phyloP scores from a whole-genome alignment of 139 green algal genomes.

The Coccomyxa sp. region DNA sequence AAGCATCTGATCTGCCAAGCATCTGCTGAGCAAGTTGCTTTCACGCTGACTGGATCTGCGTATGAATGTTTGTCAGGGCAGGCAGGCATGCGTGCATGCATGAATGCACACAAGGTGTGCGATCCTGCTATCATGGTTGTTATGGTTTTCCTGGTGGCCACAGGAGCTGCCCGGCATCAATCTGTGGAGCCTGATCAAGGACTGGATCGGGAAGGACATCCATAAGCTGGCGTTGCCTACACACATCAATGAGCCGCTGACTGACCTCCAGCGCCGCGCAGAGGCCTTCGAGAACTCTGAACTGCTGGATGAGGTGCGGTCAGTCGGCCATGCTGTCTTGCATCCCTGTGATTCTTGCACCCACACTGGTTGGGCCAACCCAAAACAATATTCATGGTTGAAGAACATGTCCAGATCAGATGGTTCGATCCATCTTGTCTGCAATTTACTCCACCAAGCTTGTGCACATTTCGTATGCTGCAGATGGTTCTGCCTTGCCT shows the following conservation, averaged over 20 bases:
- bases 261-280: not conserved
- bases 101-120: not conserved
- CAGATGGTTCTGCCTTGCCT: no score
- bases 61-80: not conserved
- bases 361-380: no score
- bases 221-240: not conserved
- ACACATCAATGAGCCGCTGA: conserved; percentile 4
- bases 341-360: not conserved
- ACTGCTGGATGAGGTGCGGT: not conserved
- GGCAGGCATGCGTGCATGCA: not conserved
- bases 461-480: no score
- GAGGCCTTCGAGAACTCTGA: conserved; percentile 1
- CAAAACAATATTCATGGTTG: no score
- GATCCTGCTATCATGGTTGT: not conserved
- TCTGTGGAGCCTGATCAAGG: not conserved
- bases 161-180: conserved; percentile 3
- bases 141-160: not conserved
- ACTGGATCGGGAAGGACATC: conserved; percentile 3
- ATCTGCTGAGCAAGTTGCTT: not conserved
- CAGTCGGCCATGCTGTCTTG: not conserved
- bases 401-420: no score
- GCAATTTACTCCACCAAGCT: no score
- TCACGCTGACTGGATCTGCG: not conserved
- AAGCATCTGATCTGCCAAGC: no score
- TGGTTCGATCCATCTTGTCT: no score